Evolutionary conservation across 2,329 filamentous ascomycete genomes (phyloP), one percentile per base, ranked within the genome.

Genomic region (Lecanicillium sp.): DNA sequence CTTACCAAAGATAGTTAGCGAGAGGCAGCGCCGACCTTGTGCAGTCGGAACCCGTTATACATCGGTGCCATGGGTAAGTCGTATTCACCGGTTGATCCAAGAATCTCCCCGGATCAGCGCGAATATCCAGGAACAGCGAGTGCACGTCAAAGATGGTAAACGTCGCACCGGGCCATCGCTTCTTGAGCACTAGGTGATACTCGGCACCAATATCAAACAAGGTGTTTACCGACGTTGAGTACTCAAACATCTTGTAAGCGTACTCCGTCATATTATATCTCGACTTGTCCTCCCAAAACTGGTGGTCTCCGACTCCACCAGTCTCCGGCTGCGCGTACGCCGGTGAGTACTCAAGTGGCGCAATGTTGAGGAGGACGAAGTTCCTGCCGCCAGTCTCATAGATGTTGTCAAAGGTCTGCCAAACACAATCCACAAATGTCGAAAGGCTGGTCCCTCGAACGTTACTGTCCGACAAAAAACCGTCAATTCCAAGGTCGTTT

Each of bases 341-440:
- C 1, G 84, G 84, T 2, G 74, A 62, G n/a, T 80, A 59, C 35
- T 88, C 67, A 33, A 89, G 63, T 0, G 85, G 83, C 0, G 71
- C 75, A 12, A 73, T 59, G 52, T 87, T 87, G 60, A 86, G 67
- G 13, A 90, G 63, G 3, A 88, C 78, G 45, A 89, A 87, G 43
- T 77, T 77, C 11, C 83, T 68, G 0, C 68, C 85, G 4, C 84
- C 84, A 29, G 72, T 68, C 22, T 65, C 58, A 58, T 89, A 85
- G 1, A 90, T 61, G 5, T 54, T 54, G 45, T 81, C 74, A 35
- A 87, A 70, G 2, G 72, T 67, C 6, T 65, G 53, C 63, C 80
- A 87, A 2, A 86, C 65, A 52, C 84, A 89, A 45, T 80, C 72
- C 3, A 78, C 68, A 51, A 80, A 87, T 51, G 80, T 71, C 2